Evolutionary conservation across 441 rosid genomes (phyloP).

Genomic region (Gossypium schwendimanii): DNA sequence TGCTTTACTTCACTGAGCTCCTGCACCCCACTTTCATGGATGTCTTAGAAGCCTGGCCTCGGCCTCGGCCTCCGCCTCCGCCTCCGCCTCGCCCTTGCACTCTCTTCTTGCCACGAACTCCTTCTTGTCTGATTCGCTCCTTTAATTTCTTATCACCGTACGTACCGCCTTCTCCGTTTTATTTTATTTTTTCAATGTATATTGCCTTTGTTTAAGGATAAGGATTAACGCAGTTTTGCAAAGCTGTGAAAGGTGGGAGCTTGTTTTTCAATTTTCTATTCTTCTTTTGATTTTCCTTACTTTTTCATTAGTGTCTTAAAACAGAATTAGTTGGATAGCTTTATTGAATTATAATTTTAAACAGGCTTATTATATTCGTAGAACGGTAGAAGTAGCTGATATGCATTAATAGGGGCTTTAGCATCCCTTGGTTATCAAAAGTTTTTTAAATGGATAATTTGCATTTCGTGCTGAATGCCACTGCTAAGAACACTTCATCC

Average conservation of each 20-base stretch:
- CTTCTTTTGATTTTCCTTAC: neutral
- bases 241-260: neutral
- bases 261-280: neutral
- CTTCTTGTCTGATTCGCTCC: slow-evolving; percentile 30
- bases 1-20: slow-evolving; percentile 29
- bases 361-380: neutral
- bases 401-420: neutral
- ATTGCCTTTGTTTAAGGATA: neutral
- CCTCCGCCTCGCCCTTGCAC: slow-evolving; percentile 27
- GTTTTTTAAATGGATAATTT: neutral
- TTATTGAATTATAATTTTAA: neutral
- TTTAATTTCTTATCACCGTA: slow-evolving; percentile 42
- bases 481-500: neutral
- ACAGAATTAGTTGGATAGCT: neutral
- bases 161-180: slow-evolving; percentile 17
- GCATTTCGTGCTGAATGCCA: slow-evolving; percentile 5
- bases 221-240: neutral
- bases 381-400: neutral
- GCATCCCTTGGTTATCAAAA: neutral
- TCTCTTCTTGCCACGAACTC: slow-evolving; percentile 28
- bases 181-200: neutral
- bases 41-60: slow-evolving; percentile 27
- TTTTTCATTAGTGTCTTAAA: neutral
- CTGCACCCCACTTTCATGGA: slow-evolving; percentile 34
- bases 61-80: slow-evolving; percentile 16